Base-by-base conservation (phyloP, 371 early-diverging fungal species). In the Vairimorpha ceranae region DNA sequence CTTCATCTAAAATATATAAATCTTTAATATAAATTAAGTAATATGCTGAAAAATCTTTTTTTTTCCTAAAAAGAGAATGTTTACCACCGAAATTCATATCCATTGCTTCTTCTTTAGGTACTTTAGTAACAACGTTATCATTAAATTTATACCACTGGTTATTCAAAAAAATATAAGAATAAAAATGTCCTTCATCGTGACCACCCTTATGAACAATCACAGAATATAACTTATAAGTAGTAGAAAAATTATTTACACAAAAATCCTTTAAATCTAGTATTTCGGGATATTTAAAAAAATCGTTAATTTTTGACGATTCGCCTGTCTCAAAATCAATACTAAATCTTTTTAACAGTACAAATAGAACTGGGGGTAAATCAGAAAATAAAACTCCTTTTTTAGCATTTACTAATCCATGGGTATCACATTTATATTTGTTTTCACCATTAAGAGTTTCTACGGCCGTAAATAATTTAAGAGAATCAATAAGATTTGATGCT, bases 161-260 rank as follows among this genome's bases (percentile, higher is more conserved):
- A 91, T 75, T 86, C 87, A 63, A 89, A 88, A 52, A 89, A 83
- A 67, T 66, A 88, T 87, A 76, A 2, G 93, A 93, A 86, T 90
- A 93, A 82, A 96, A 99, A 85, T 96, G 97, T 0, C 99, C 99
- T 69, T 93, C 92, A 77, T 90, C 87, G 29, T 91, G 78, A 79
- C 92, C 93, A 51, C 99, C 99, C 73, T 89, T 89, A 79, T 99
- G 99, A 12, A 97, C 97, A 52, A 96, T 86, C 0, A 97, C 95
- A 68, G 92, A 88, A 79, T 51, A 80, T 25, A 82, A 63, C 29
- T 61, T 67, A 70, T 79, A 77, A 4, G 6, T 66, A 21, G 56
- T 59, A 17, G 45, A 27, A 29, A 35, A 6, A 27, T 56, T 30
- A 10, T 60, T 32, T 14, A 48, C 75, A 46, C 43, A 29, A 65